These are phyloP conservation scores for Backusella tarrabulga DNA, from an alignment of 192 early-diverging fungal species.

Conservation along the genomic window DNA sequence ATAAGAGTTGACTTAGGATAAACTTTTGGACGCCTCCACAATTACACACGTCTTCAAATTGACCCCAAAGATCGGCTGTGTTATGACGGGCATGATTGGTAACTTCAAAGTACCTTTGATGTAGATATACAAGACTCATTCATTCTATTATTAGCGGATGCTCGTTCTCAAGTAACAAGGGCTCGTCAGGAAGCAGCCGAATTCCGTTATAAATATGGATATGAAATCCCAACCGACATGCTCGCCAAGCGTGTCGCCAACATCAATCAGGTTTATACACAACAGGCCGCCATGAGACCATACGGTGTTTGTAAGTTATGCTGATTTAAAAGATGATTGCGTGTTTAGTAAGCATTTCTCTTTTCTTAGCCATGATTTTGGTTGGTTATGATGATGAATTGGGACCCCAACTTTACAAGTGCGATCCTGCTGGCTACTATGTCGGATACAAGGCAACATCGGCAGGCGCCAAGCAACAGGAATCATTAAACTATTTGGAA, in stretches of 20 bases:
- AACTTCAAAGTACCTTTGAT: not conserved
- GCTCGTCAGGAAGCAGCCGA: constrained; percentile 96
- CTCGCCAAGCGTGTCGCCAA: constrained; percentile 97
- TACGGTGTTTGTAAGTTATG: constrained; percentile 84
- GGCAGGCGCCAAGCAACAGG: constrained; percentile 94
- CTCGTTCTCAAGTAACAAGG: constrained; percentile 87
- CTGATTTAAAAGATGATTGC: too few relatives aligned
- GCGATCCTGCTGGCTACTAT: constrained; percentile 98
- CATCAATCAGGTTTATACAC: constrained; percentile 99
- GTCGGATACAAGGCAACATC: constrained; percentile 95
- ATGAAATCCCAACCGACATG: constrained; percentile 95
- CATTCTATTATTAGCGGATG: constrained; percentile 65
- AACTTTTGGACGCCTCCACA: constrained; percentile 90
- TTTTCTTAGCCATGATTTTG: constrained; percentile 85
- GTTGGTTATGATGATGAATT: constrained; percentile 95
- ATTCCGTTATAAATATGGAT: constrained; percentile 98
- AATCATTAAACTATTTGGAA: constrained; percentile 94
- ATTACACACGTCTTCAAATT: constrained; percentile 93
- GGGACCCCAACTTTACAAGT: constrained; percentile 97
- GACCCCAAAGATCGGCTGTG: constrained; percentile 93
- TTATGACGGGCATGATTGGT: constrained; percentile 96
- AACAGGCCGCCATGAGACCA: constrained; percentile 98
- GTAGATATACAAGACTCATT: not conserved
- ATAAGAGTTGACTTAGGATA: constrained; percentile 64
- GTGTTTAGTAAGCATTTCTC: too few relatives aligned